phyloP scores from a whole-genome alignment of 2,329 filamentous ascomycete genomes.

The Aspergillus sp. region DNA sequence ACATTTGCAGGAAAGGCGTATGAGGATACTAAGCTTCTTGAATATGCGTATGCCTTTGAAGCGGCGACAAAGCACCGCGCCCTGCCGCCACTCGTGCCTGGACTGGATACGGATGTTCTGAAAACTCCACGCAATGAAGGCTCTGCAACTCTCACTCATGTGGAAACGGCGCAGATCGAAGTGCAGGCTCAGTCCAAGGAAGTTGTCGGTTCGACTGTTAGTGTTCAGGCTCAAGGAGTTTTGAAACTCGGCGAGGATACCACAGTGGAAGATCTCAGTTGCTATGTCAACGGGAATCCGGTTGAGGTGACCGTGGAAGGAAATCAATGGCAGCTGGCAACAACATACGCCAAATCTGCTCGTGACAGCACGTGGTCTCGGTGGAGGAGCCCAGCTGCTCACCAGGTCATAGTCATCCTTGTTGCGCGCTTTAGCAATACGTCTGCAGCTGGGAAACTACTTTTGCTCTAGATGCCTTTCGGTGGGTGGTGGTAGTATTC shows the following conservation, averaged over 20 bases:
- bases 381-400: constrained; percentile 27
- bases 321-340: constrained; percentile 16
- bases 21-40: constrained; percentile 37
- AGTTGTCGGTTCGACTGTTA: constrained; percentile 6
- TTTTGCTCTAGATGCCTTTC: constrained; percentile 19
- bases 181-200: constrained; percentile 11
- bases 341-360: constrained; percentile 22
- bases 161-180: neutral
- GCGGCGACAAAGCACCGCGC: constrained; percentile 19
- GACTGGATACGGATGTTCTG: constrained; percentile 24
- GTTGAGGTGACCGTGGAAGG: constrained; percentile 15
- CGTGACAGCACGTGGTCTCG: constrained; percentile 25
- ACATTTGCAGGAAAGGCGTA: constrained; percentile 54
- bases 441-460: constrained; percentile 20
- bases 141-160: neutral
- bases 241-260: constrained; percentile 7
- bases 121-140: neutral
- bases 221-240: constrained; percentile 5
- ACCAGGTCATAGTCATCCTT: constrained; percentile 25
- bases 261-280: constrained; percentile 11
- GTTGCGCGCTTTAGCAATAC: constrained; percentile 14
- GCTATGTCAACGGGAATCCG: constrained; percentile 25
- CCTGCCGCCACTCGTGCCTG: constrained; percentile 20
- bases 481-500: no score
- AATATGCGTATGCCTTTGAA: constrained; percentile 30